Conservation (phyloP, 2,329 filamentous ascomycete species). For the Teratosphaeria pseudoeucalypti region DNA sequence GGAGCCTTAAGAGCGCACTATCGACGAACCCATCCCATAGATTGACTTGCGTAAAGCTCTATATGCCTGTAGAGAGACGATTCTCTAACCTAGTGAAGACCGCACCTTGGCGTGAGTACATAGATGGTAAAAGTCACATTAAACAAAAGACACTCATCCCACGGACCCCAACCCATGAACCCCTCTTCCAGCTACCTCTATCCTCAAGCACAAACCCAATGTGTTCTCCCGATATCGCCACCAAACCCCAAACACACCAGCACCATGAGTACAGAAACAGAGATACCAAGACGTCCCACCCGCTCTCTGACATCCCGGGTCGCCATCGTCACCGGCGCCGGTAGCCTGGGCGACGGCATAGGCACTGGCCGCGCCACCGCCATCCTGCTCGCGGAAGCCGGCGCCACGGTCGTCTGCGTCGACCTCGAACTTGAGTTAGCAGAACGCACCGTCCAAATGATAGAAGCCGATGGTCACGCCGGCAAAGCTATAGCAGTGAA, state of each 20-base stretch:
- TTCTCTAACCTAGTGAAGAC: background rate
- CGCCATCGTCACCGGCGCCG: constrained; percentile 51
- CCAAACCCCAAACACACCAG: background rate
- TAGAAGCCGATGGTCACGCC: constrained; percentile 31
- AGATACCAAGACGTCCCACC: constrained; percentile 22
- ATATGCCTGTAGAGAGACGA: background rate
- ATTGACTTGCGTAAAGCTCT: background rate
- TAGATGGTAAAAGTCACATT: background rate
- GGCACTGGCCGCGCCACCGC: constrained; percentile 51
- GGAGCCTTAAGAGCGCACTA: background rate
- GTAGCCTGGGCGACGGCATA: constrained; percentile 46
- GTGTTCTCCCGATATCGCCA: background rate
- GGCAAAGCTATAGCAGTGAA: constrained; percentile 31
- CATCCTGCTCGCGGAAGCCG: constrained; percentile 50
- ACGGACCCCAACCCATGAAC: background rate
- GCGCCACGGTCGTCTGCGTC: constrained; percentile 48
- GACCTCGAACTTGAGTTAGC: constrained; percentile 44
- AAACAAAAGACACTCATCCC: background rate
- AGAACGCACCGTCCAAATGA: constrained; percentile 44
- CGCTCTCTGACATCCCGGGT: constrained; percentile 34
- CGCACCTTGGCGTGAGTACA: background rate
- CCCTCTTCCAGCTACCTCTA: background rate
- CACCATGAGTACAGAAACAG: constrained; percentile 17
- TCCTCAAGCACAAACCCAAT: background rate
- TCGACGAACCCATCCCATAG: background rate